Percentiles rank a stretch among this genome's conserved stretches.
phyloP scores from a whole-genome alignment of 139 green algal species.

The Bryopsis sp. region DNA sequence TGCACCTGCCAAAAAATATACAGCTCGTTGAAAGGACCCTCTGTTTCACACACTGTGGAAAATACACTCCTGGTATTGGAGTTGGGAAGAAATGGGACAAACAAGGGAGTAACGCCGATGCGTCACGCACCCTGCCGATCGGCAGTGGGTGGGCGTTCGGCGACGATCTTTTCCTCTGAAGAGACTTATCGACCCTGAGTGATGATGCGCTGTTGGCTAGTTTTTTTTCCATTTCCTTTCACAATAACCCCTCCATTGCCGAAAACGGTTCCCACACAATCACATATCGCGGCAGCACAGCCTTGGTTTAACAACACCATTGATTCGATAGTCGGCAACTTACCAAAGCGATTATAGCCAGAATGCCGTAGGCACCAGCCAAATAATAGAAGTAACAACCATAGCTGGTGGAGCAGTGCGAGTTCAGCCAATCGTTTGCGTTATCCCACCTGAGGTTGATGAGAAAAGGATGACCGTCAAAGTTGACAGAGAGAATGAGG shows the following conservation, averaged over 20 bases:
- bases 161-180: too few species aligned
- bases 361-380: slow-evolving; percentile 45
- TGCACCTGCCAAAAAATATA: slow-evolving; percentile 45
- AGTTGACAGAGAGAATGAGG: background rate
- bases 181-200: too few species aligned
- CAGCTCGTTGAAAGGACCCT: background rate
- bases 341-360: slow-evolving; percentile 58
- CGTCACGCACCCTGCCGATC: background rate
- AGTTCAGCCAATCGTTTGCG: slow-evolving; percentile 28
- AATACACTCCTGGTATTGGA: background rate
- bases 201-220: too few species aligned
- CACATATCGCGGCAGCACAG: too few species aligned
- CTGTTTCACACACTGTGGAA: background rate
- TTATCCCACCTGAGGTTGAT: slow-evolving; percentile 39
- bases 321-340: slow-evolving; percentile 4
- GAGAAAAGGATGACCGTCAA: background rate
- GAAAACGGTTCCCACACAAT: too few species aligned
- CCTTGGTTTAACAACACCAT: too few species aligned
- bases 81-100: background rate
- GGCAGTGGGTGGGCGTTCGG: background rate
- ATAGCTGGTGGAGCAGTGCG: slow-evolving; percentile 41
- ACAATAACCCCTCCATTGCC: too few species aligned
- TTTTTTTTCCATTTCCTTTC: too few species aligned
- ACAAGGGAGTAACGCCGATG: background rate
- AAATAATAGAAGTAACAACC: slow-evolving; percentile 30